Conservation (phyloP, 257 asterid genomes). For the Anisodus acutangulus region DNA sequence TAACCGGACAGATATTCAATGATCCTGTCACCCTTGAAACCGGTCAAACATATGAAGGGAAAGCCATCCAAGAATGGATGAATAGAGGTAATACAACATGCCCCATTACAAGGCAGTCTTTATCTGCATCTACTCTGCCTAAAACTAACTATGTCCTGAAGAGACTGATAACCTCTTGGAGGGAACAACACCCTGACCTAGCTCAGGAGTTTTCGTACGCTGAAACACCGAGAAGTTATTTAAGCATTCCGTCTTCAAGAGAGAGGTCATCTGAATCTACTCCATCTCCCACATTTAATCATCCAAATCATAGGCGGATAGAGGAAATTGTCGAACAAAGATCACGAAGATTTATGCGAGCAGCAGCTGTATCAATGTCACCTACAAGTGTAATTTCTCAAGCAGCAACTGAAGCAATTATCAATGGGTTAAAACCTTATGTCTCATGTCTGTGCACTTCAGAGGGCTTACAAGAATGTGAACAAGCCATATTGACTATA, state of each 20-base stretch:
- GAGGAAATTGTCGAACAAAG: slow-evolving; percentile 45
- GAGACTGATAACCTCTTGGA: slow-evolving; percentile 82
- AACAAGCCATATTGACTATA: slow-evolving; percentile 59
- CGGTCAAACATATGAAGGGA: slow-evolving; percentile 86
- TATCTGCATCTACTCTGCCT: slow-evolving; percentile 70
- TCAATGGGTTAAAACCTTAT: slow-evolving; percentile 62
- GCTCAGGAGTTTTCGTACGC: slow-evolving; percentile 66
- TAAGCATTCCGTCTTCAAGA: slow-evolving; percentile 40
- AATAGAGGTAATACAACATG: slow-evolving; percentile 81
- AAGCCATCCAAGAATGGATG: slow-evolving; percentile 92
- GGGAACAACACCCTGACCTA: slow-evolving; percentile 77
- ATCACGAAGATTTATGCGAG: slow-evolving; percentile 59
- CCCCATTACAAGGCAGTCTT: slow-evolving; percentile 81
- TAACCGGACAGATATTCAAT: slow-evolving; percentile 75
- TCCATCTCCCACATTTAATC: slow-evolving; percentile 36
- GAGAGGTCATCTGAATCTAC: slow-evolving; percentile 43
- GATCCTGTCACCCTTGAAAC: slow-evolving; percentile 91
- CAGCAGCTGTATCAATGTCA: slow-evolving; percentile 58
- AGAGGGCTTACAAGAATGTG: slow-evolving; percentile 82
- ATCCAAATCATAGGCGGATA: slow-evolving; percentile 37
- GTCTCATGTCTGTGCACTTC: slow-evolving; percentile 72
- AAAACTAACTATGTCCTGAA: slow-evolving; percentile 83
- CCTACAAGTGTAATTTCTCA: slow-evolving; percentile 70
- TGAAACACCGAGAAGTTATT: slow-evolving; percentile 53
- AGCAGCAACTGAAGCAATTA: slow-evolving; percentile 65